Conservation (phyloP, 768 basidiomycete genomes). For the Exsudoporus frostii region DNA sequence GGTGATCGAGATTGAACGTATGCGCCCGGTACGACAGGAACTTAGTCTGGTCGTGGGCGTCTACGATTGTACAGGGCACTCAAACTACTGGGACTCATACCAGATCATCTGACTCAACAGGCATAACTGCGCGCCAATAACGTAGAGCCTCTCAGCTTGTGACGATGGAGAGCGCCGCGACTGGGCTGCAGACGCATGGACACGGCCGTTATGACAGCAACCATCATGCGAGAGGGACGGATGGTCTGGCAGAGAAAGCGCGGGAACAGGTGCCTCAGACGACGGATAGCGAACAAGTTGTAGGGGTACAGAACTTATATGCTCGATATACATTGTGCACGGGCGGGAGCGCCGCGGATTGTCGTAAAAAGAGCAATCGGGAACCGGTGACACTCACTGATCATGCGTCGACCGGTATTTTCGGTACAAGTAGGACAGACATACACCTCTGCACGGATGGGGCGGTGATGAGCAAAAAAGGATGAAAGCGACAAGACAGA, state of each 20-base stretch:
- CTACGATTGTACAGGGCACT: slow-evolving; percentile 28
- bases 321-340: slow-evolving; percentile 36
- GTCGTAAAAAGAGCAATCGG: slow-evolving; percentile 29
- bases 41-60: slow-evolving; percentile 20
- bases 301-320: slow-evolving; percentile 35
- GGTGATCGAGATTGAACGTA: background rate
- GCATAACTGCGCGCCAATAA: slow-evolving; percentile 34
- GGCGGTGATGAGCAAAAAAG: slow-evolving; percentile 13
- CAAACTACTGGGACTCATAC: slow-evolving; percentile 32
- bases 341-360: slow-evolving; percentile 20
- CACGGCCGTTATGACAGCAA: slow-evolving; percentile 34
- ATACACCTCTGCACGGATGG: slow-evolving; percentile 49
- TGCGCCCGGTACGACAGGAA: slow-evolving; percentile 5
- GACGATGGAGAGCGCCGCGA: slow-evolving; percentile 25
- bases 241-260: slow-evolving; percentile 34
- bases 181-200: slow-evolving; percentile 26
- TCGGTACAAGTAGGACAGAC: slow-evolving; percentile 54
- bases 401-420: slow-evolving; percentile 60
- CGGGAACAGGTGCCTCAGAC: slow-evolving; percentile 31
- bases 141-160: slow-evolving; percentile 34
- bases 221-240: slow-evolving; percentile 26
- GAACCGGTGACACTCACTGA: slow-evolving; percentile 67
- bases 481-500: background rate
- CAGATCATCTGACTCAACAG: slow-evolving; percentile 37
- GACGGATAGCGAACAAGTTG: slow-evolving; percentile 34